Evolutionary conservation across 192 early-diverging fungal genomes (phyloP).

Genomic region (Backusella australiensis): DNA sequence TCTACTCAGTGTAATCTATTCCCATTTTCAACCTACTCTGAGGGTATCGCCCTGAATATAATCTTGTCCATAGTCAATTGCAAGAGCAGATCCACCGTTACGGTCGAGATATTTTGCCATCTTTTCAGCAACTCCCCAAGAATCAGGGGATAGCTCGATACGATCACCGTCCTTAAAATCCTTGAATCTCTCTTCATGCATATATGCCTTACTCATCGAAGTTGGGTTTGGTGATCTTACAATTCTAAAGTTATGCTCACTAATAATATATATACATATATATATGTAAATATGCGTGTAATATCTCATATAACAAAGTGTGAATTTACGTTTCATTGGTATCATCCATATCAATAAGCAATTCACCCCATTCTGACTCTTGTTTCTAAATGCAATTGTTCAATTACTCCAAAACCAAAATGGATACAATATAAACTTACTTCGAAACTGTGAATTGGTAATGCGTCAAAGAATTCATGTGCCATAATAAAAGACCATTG

Average conservation of each 20-base stretch:
- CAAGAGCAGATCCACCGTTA: constrained; percentile 68
- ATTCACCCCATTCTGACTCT: constrained; percentile 83
- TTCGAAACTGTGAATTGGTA: constrained; percentile 87
- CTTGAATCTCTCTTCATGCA: constrained; percentile 38
- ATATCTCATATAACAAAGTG: neutral
- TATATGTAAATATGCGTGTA: neutral
- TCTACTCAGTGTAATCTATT: neutral
- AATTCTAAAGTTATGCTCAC: constrained; percentile 74
- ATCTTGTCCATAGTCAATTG: constrained; percentile 92
- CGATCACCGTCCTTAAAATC: constrained; percentile 69
- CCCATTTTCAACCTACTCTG: neutral
- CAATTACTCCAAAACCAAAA: no score
- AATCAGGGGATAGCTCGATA: constrained; percentile 86
- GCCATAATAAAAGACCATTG: constrained; percentile 75
- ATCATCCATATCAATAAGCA: constrained; percentile 84
- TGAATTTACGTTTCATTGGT: constrained; percentile 42
- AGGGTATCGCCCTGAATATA: constrained; percentile 73
- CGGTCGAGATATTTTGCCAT: constrained; percentile 69
- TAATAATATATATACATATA: constrained; percentile 17
- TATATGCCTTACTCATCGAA: constrained; percentile 43
- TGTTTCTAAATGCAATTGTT: constrained; percentile 49
- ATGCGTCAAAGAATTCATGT: constrained; percentile 97
- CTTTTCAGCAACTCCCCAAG: constrained; percentile 57
- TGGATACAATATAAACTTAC: constrained; percentile 25
- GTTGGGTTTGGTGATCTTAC: constrained; percentile 66